These are phyloP conservation scores for Heliocybe sulcata DNA, from an alignment of 1,284 basidiomycete genomes.

Conservation along the genomic window DNA sequence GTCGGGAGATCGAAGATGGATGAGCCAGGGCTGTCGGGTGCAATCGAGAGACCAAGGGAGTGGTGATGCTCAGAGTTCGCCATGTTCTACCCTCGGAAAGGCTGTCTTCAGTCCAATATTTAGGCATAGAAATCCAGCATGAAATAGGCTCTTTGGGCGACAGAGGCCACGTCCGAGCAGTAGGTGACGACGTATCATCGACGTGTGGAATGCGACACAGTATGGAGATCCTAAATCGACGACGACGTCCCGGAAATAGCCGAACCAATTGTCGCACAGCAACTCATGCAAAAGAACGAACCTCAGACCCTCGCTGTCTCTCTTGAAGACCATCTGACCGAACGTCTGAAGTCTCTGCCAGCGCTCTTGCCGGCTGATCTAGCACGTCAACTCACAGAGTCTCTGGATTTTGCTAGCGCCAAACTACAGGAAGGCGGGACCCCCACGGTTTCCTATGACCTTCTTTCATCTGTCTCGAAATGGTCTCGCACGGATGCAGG, in stretches of 20 bases:
- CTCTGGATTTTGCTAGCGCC: not conserved
- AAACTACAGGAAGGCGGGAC: not conserved
- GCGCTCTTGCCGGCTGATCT: not conserved
- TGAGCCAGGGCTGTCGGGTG: constrained; percentile 49
- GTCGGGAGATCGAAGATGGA: constrained; percentile 67
- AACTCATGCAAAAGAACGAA: not conserved
- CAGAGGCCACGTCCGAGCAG: no score
- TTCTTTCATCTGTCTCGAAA: constrained; percentile 52
- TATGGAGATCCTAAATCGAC: no score
- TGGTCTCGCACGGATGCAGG: constrained; percentile 58
- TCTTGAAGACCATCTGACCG: not conserved
- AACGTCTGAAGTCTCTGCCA: not conserved
- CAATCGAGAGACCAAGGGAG: constrained; percentile 3
- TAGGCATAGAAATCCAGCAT: no score
- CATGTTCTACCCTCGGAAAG: no score
- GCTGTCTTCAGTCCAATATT: no score
- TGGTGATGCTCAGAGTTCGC: no score
- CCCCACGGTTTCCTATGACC: constrained; percentile 47
- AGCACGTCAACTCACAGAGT: not conserved
- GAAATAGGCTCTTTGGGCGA: no score
- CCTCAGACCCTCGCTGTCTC: not conserved
- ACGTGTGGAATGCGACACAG: no score
- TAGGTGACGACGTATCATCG: no score
- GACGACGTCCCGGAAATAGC: no score
- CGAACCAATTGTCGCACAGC: no score